Conservation (phyloP, 306 rosid genomes). For the Lithocarpus polystachyus region DNA sequence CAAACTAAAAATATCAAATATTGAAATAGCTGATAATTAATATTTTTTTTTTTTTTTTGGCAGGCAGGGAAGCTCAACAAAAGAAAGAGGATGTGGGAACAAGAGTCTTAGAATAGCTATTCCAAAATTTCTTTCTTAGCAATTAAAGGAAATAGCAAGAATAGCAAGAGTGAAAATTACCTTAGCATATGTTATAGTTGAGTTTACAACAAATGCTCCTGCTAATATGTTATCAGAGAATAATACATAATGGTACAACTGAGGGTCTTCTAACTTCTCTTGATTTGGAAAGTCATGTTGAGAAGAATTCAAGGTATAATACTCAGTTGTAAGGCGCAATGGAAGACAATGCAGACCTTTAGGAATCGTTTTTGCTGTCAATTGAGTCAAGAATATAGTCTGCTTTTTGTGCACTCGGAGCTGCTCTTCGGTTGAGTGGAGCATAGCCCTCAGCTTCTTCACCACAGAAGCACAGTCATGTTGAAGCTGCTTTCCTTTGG, state of each 20-base stretch:
- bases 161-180: conserved; percentile 18
- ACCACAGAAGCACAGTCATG: conserved; percentile 71
- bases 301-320: conserved; percentile 68
- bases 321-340: conserved; percentile 88
- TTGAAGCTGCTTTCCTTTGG: conserved; percentile 76
- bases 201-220: conserved; percentile 83
- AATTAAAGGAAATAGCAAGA: too few relatives aligned
- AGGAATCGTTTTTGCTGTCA: conserved; percentile 28
- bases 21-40: too few relatives aligned
- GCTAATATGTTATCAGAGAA: conserved; percentile 94
- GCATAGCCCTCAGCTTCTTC: conserved; percentile 93
- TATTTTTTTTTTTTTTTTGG: too few relatives aligned
- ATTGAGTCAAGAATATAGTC: conserved; percentile 73
- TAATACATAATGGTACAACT: conserved; percentile 72
- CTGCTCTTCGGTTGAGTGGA: conserved; percentile 87
- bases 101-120: too few relatives aligned
- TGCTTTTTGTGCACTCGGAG: conserved; percentile 86
- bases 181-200: conserved; percentile 75
- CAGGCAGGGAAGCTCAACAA: fast-evolving
- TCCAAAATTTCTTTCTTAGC: too few relatives aligned
- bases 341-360: conserved; percentile 98
- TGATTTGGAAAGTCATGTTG: conserved; percentile 67
- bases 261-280: conserved; percentile 75
- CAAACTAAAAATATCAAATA: too few relatives aligned
- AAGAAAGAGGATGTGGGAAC: too few relatives aligned